Percentiles rank a stretch among this genome's conserved stretches.
These are phyloP conservation scores for Anthracocystis walkeri DNA, from an alignment of 1,284 basidiomycete genomes.

Conservation along the genomic window DNA sequence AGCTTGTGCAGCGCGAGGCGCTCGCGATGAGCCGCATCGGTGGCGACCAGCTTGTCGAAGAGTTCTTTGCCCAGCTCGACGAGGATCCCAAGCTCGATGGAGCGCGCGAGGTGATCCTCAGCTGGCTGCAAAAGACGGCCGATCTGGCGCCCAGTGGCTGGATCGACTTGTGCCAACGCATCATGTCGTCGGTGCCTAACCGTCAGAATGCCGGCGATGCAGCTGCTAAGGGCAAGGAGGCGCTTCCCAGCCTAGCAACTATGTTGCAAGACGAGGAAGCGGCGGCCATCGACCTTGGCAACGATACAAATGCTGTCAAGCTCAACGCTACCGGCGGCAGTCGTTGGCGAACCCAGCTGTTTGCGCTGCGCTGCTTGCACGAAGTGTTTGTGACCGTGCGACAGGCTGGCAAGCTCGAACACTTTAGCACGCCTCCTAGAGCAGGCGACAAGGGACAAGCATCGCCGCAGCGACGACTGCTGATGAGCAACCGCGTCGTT, in stretches of 20 bases:
- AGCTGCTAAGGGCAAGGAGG: constrained; percentile 25
- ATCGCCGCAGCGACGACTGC: constrained; percentile 69
- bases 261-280: constrained; percentile 84
- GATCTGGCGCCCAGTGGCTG: constrained; percentile 92
- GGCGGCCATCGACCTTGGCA: constrained; percentile 76
- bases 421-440: constrained; percentile 74
- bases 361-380: constrained; percentile 92
- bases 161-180: constrained; percentile 97
- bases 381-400: constrained; percentile 84
- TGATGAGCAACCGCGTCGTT: constrained; percentile 83
- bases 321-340: constrained; percentile 44
- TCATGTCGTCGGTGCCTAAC: constrained; percentile 75
- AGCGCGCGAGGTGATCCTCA: constrained; percentile 90
- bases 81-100: constrained; percentile 94
- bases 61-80: constrained; percentile 93
- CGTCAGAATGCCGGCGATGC: constrained; percentile 15
- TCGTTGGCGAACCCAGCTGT: constrained; percentile 95
- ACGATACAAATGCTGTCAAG: constrained; percentile 35
- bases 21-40: constrained; percentile 90
- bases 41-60: constrained; percentile 91
- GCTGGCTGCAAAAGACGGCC: constrained; percentile 95
- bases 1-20: constrained; percentile 95
- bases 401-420: constrained; percentile 73
- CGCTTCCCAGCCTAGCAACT: constrained; percentile 34
- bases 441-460: constrained; percentile 74